These are phyloP conservation scores for Austroboletus eburneus DNA, from an alignment of 768 basidiomycete genomes.

Conservation along the genomic window DNA sequence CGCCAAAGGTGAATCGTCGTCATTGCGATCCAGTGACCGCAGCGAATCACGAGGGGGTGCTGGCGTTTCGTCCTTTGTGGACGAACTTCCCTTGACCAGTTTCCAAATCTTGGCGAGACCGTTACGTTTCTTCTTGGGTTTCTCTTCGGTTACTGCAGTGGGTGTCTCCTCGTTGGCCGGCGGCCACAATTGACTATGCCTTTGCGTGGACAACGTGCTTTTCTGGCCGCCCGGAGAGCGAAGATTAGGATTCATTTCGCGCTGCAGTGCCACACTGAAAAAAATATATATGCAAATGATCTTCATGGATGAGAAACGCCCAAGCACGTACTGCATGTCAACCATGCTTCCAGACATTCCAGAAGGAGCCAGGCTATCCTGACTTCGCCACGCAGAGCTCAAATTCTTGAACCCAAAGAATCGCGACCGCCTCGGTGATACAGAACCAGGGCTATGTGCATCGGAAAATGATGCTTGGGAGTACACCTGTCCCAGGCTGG, in stretches of 20 bases:
- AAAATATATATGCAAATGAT: slow-evolving; percentile 8
- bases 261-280: slow-evolving; percentile 70
- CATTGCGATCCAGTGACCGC: slow-evolving; percentile 39
- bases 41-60: slow-evolving; percentile 30
- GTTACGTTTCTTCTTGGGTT: slow-evolving; percentile 73
- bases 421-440: slow-evolving; percentile 62
- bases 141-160: slow-evolving; percentile 35
- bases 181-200: slow-evolving; percentile 54
- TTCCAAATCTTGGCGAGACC: slow-evolving; percentile 81
- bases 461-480: slow-evolving; percentile 82
- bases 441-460: slow-evolving; percentile 66
- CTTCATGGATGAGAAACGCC: background rate
- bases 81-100: slow-evolving; percentile 57
- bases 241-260: slow-evolving; percentile 43
- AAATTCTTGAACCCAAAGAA: slow-evolving; percentile 79
- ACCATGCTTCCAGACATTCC: slow-evolving; percentile 85
- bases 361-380: slow-evolving; percentile 77
- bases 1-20: slow-evolving; percentile 74
- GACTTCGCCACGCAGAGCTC: slow-evolving; percentile 69
- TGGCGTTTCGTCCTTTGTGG: slow-evolving; percentile 36
- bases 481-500: slow-evolving; percentile 59
- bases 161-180: slow-evolving; percentile 31
- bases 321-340: slow-evolving; percentile 79
- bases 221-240: slow-evolving; percentile 34
- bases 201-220: slow-evolving; percentile 31